Evolutionary conservation across 192 early-diverging fungal species (phyloP).

Genomic region (Paraglomus brasilianum): DNA sequence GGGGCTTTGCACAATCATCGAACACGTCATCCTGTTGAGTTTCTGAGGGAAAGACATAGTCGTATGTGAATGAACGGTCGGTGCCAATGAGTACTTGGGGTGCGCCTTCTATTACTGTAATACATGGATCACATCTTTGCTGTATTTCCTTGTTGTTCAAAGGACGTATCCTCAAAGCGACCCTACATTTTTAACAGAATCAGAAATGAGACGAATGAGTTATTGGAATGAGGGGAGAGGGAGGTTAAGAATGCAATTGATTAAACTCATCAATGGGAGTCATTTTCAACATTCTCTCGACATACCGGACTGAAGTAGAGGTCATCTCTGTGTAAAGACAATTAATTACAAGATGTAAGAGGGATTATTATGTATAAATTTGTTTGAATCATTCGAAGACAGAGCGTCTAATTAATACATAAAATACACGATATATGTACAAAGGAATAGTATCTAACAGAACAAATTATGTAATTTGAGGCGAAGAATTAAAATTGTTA

Average conservation of each 20-base stretch:
- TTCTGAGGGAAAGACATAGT: conserved; percentile 64
- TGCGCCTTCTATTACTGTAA: conserved; percentile 56
- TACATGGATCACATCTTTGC: conserved; percentile 58
- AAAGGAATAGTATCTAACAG: no score
- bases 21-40: conserved; percentile 59
- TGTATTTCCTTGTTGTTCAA: conserved; percentile 71
- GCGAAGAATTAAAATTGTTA: no score
- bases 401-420: no score
- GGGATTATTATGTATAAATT: no score
- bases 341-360: no score
- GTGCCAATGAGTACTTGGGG: conserved; percentile 65
- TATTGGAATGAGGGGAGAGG: background rate
- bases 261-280: conserved; percentile 4
- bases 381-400: no score
- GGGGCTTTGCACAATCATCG: conserved; percentile 51
- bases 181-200: conserved; percentile 40
- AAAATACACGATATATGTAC: no score
- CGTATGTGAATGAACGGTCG: conserved; percentile 68
- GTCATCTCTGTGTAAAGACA: background rate
- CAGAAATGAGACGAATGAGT: background rate
- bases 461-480: no score
- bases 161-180: conserved; percentile 80
- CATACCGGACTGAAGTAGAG: conserved; percentile 27
- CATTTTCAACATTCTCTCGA: conserved; percentile 8
- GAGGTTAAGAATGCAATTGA: conserved; percentile 2